Evolutionary conservation across 345 rosid species (phyloP).

Genomic region (Euphorbia peplus): DNA sequence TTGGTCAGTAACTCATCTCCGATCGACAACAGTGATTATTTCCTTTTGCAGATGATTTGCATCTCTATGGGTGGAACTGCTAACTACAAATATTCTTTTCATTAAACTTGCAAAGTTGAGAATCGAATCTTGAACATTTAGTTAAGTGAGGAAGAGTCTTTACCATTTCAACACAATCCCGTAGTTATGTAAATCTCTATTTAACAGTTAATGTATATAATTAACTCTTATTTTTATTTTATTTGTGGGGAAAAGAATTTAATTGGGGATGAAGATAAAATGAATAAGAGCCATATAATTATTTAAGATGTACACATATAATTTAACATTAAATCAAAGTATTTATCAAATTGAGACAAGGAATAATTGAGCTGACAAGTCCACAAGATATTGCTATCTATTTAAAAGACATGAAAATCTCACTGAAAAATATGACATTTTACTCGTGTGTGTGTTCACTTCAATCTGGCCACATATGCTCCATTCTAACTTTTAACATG

Average conservation of each 20-base stretch:
- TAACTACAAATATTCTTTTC: too few species aligned
- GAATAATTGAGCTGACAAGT: slow-evolving; percentile 1
- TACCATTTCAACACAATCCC: too few species aligned
- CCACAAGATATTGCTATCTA: neutral
- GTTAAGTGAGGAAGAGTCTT: too few species aligned
- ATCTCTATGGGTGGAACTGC: too few species aligned
- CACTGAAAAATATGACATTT: neutral
- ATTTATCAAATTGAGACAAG: neutral
- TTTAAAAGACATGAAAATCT: slow-evolving; percentile 14
- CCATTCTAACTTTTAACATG: neutral
- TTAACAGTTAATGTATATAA: too few species aligned
- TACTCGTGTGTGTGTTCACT: neutral
- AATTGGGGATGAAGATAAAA: slow-evolving; percentile 1
- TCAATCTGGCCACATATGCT: neutral
- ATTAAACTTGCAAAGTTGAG: too few species aligned
- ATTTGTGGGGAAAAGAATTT: neutral
- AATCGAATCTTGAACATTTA: too few species aligned
- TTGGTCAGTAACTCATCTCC: too few species aligned
- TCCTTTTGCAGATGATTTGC: too few species aligned
- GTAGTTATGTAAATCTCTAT: too few species aligned
- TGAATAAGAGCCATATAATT: neutral
- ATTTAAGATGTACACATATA: neutral
- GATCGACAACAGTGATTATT: too few species aligned
- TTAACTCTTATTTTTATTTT: too few species aligned
- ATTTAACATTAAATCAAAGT: slow-evolving; percentile 2